Evolutionary conservation across 139 green algal genomes (phyloP), one percentile per base, ranked within the genome.

Genomic region (Coelastrella sp.): DNA sequence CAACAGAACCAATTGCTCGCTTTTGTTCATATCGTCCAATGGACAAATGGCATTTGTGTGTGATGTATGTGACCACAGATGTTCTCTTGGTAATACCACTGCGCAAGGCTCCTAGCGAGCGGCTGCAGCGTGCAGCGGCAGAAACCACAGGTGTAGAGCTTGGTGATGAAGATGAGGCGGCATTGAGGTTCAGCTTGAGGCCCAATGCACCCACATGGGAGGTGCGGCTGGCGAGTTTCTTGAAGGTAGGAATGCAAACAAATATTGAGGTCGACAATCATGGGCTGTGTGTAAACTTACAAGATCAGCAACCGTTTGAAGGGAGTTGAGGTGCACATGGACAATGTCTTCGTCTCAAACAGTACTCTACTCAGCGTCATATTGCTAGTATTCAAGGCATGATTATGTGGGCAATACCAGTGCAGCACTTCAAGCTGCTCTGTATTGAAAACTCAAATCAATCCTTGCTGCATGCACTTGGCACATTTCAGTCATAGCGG

Each of bases 71-170:
- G 15, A 49, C 35, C 35, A 61, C 87, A 90, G 87, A 90, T 58
- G 87, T 90, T 24, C 87, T 90, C 35, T 22, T 90, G 35, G 87
- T 85, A 0, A 60, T 85, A 27, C 87, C 87, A 24, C 76, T 81
- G 61, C 87, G 76, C 35, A 65, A 80, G 35, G 87, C 20, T 10
- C 87, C 87, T 61, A 90, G 61, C 7, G 87, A 90, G 78, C 76
- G 76, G 25, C 35, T 85, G 35, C 76, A 85, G 35, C 60, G 76
- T 6, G 87, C 75, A 65, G 87, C 87, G 25, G 87, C 87, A 56
- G 87, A 78, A n/a, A 76, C 87, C 15, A 25, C 61, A 73, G 87
- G 87, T 6, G 87, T 85, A 6, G 87, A 87, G 66, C 78, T 78
- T 8, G 27, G 25, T 0, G 79, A 91, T 59, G 87, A 91, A 17